phyloP scores from a whole-genome alignment of 352 stramenopile species.

The Poterioochromonas sp. region DNA sequence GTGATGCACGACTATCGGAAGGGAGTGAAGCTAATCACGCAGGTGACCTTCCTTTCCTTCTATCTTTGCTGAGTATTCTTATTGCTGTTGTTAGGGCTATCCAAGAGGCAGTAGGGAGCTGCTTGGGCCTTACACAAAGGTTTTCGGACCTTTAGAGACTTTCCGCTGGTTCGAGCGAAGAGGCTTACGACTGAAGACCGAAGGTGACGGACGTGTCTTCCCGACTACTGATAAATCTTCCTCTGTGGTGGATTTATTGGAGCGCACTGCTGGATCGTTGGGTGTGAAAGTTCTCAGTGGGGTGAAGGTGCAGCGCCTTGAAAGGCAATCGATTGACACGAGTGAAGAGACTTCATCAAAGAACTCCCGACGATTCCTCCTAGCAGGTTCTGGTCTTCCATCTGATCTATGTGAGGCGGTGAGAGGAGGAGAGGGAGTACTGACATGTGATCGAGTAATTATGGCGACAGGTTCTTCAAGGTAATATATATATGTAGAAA shows the following conservation, averaged over 20 bases:
- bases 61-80: background rate
- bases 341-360: slow-evolving; percentile 19
- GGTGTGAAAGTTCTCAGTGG: slow-evolving; percentile 49
- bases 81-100: slow-evolving; percentile 48
- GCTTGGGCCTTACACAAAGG: slow-evolving; percentile 52
- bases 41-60: slow-evolving; percentile 10
- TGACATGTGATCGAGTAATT: slow-evolving; percentile 53
- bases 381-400: background rate
- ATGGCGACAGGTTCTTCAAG: slow-evolving; percentile 59
- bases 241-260: slow-evolving; percentile 62
- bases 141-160: slow-evolving; percentile 53
- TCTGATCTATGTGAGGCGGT: background rate
- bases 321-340: background rate
- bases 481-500: background rate
- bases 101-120: slow-evolving; percentile 61
- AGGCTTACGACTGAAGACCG: slow-evolving; percentile 60
- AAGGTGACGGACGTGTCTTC: slow-evolving; percentile 70
- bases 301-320: background rate
- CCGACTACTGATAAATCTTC: slow-evolving; percentile 57
- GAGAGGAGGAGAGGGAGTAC: background rate
- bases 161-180: slow-evolving; percentile 51
- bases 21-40: background rate
- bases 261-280: slow-evolving; percentile 44
- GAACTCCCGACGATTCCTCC: slow-evolving; percentile 33
- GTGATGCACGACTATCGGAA: slow-evolving; percentile 48